Conservation (phyloP, 306 rosid species). For the Quillaja saponaria region DNA sequence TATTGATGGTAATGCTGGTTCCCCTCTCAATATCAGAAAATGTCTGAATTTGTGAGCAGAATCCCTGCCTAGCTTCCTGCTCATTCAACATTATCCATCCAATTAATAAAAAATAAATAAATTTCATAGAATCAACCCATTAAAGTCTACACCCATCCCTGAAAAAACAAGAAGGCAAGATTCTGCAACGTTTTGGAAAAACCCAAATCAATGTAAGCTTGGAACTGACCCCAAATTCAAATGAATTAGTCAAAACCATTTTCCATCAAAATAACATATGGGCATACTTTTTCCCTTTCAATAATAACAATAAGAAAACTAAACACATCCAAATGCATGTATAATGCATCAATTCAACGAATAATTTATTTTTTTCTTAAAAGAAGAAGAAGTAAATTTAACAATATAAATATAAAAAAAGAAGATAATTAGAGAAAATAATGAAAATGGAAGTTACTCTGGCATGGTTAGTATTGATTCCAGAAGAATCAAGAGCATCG, state of each 20-base stretch:
- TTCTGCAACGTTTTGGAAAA: background rate
- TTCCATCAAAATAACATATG: constrained; percentile 1
- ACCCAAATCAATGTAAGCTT: background rate
- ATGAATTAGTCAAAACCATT: constrained; percentile 12
- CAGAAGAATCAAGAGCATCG: constrained; percentile 80
- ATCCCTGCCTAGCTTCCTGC: constrained; percentile 84
- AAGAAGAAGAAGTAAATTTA: background rate
- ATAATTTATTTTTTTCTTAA: background rate
- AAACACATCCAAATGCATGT: background rate
- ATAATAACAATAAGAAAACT: background rate
- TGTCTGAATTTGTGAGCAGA: constrained; percentile 65
- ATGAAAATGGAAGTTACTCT: constrained; percentile 43
- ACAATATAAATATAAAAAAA: background rate
- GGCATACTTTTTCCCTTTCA: background rate
- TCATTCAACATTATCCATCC: constrained; percentile 24
- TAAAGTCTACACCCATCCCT: background rate
- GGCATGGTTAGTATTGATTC: constrained; percentile 67
- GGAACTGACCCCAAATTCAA: background rate
- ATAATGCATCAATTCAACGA: background rate
- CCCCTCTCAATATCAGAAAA: constrained; percentile 68
- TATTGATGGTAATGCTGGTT: constrained; percentile 82
- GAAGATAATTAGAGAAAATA: background rate
- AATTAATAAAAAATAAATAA: background rate
- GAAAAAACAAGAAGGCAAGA: background rate
- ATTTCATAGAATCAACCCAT: background rate